phyloP scores from a whole-genome alignment of 2,329 filamentous ascomycete genomes.

The Dactylellina drechsleri region DNA sequence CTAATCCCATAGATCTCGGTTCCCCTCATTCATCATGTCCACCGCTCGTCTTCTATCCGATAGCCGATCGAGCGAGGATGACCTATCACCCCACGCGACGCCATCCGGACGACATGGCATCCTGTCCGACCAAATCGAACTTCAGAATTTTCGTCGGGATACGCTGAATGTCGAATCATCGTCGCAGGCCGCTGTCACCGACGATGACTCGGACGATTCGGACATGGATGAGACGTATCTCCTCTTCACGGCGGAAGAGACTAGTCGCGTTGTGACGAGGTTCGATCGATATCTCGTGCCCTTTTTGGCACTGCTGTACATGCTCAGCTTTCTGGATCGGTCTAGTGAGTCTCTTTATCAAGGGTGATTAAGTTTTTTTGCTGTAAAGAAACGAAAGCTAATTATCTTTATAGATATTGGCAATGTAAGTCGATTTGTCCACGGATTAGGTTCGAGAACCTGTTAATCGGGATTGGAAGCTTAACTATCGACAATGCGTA shows the following conservation, averaged over 20 bases:
- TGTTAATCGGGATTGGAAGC: background rate
- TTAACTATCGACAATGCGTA: slow-evolving; percentile 1
- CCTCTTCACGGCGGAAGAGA: slow-evolving; percentile 75
- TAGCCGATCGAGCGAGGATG: slow-evolving; percentile 36
- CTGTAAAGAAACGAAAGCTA: background rate
- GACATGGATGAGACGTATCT: slow-evolving; percentile 56
- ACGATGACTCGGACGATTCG: slow-evolving; percentile 50
- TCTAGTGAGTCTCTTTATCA: slow-evolving; percentile 71
- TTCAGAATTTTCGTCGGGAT: slow-evolving; percentile 51
- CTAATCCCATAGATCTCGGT: slow-evolving; percentile 11
- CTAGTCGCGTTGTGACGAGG: slow-evolving; percentile 75
- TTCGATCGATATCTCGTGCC: slow-evolving; percentile 81
- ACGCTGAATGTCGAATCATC: slow-evolving; percentile 39
- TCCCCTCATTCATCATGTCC: slow-evolving; percentile 40
- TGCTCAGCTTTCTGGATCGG: slow-evolving; percentile 85
- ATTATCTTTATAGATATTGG: slow-evolving; percentile 56
- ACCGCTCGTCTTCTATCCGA: slow-evolving; percentile 47
- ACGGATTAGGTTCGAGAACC: slow-evolving; percentile 24
- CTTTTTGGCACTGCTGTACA: slow-evolving; percentile 83
- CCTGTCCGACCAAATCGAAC: slow-evolving; percentile 42
- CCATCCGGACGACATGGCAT: slow-evolving; percentile 12
- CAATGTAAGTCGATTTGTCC: slow-evolving; percentile 55
- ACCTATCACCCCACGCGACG: slow-evolving; percentile 23
- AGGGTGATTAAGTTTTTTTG: background rate
- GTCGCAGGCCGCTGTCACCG: slow-evolving; percentile 37